These are phyloP conservation scores for Astrocystis sublimbata DNA, from an alignment of 495 filamentous ascomycete genomes.

Conservation along the genomic window DNA sequence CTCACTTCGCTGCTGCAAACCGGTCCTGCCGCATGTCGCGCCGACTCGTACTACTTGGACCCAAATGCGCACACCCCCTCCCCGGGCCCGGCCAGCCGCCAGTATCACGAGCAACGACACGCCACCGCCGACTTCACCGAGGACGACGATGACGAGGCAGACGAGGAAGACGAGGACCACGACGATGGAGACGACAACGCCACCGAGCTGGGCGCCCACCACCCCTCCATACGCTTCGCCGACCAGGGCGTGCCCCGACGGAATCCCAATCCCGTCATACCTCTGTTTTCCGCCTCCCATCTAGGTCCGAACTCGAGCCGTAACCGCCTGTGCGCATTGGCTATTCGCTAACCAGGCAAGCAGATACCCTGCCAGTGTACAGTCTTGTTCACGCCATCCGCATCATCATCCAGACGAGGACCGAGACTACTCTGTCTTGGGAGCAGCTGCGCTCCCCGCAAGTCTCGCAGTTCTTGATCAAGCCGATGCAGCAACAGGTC, in stretches of 20 bases:
- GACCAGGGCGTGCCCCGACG: slow-evolving; percentile 36
- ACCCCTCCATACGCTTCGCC: slow-evolving; percentile 42
- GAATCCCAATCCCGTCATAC: slow-evolving; percentile 65
- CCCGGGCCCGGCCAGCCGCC: slow-evolving; percentile 34
- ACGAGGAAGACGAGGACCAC: slow-evolving; percentile 43
- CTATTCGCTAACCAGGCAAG: slow-evolving; percentile 2
- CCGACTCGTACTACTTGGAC: slow-evolving; percentile 30
- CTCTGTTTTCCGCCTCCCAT: slow-evolving; percentile 79
- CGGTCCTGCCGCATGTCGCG: slow-evolving; percentile 35
- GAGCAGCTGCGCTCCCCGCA: slow-evolving; percentile 93
- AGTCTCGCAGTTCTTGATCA: slow-evolving; percentile 91
- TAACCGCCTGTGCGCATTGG: background rate
- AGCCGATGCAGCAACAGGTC: slow-evolving; percentile 85
- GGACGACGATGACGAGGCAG: slow-evolving; percentile 37
- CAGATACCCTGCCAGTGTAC: slow-evolving; percentile 74
- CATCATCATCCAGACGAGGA: slow-evolving; percentile 73
- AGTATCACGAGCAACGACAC: slow-evolving; percentile 45
- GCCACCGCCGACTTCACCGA: slow-evolving; percentile 61
- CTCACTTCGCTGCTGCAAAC: slow-evolving; percentile 46
- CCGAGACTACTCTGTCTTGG: slow-evolving; percentile 93
- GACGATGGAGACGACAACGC: slow-evolving; percentile 17
- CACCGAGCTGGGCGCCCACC: slow-evolving; percentile 47
- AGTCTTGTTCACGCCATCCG: slow-evolving; percentile 86
- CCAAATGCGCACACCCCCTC: slow-evolving; percentile 34
- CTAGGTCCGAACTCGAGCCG: slow-evolving; percentile 57